These are phyloP conservation scores for Arachis monticola DNA, from an alignment of 331 rosid species.

Conservation along the genomic window DNA sequence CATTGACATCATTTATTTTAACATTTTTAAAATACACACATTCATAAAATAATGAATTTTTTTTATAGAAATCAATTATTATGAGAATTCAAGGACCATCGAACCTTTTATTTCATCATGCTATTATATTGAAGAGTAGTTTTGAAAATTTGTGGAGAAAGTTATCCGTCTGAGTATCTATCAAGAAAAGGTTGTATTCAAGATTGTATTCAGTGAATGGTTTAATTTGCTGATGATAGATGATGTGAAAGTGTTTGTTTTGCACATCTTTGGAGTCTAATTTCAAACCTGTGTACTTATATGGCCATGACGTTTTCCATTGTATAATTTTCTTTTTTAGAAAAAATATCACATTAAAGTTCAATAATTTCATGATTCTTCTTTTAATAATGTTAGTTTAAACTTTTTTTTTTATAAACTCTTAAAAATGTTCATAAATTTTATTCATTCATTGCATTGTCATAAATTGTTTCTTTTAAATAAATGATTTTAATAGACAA, in stretches of 20 bases:
- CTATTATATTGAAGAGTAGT: constrained; percentile 22
- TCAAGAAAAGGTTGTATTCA: constrained; percentile 45
- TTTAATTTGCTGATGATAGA: constrained; percentile 38
- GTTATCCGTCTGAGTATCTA: constrained; percentile 30
- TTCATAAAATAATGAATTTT: too few relatives aligned
- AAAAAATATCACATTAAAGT: not conserved
- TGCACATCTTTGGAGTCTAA: constrained; percentile 19
- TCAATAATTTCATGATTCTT: constrained; percentile 17
- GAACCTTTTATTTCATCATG: too few relatives aligned
- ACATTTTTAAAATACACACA: too few relatives aligned
- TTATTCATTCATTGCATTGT: too few relatives aligned
- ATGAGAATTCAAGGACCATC: too few relatives aligned
- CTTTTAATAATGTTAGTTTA: too few relatives aligned
- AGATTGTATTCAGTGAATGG: constrained; percentile 33
- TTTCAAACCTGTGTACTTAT: not conserved
- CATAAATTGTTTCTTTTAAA: too few relatives aligned
- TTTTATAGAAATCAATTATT: too few relatives aligned
- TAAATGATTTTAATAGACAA: too few relatives aligned
- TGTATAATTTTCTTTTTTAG: not conserved
- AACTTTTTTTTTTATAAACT: too few relatives aligned
- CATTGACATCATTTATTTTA: too few relatives aligned
- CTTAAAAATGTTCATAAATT: too few relatives aligned
- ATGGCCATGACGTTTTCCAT: constrained; percentile 8
- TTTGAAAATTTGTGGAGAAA: constrained; percentile 22
- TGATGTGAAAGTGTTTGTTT: constrained; percentile 43